A percentile compares a stretch with the other conserved stretches of the same genome.
These are phyloP conservation scores for Aureobasidium melanogenum DNA, from an alignment of 2,329 filamentous ascomycete species.

Conservation along the genomic window DNA sequence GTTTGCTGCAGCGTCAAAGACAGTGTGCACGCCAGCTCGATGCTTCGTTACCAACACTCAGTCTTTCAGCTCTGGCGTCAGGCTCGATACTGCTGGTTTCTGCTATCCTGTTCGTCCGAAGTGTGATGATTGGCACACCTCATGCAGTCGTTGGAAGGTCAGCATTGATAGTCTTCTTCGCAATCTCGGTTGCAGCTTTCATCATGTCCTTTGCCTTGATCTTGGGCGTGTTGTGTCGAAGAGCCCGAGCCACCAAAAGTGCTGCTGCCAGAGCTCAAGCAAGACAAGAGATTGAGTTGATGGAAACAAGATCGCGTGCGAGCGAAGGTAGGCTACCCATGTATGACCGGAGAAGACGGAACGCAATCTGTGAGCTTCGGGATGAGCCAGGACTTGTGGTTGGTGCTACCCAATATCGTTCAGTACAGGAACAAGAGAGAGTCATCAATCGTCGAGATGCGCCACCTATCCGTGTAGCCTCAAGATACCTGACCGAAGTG, in stretches of 20 bases:
- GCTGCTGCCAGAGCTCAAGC: neutral
- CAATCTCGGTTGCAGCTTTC: neutral
- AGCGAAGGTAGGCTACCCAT: neutral
- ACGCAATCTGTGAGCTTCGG: neutral
- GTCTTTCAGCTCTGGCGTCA: neutral
- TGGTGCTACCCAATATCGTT: neutral
- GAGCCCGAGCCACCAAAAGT: neutral
- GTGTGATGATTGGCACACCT: neutral
- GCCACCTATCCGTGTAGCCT: neutral
- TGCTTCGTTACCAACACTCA: neutral
- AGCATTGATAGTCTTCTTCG: neutral
- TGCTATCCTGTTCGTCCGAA: neutral
- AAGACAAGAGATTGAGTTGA: neutral
- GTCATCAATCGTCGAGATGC: neutral
- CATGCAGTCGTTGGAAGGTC: neutral
- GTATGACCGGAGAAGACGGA: neutral
- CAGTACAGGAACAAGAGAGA: neutral
- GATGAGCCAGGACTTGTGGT: neutral
- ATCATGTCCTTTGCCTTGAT: neutral
- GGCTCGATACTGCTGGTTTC: neutral
- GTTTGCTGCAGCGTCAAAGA: neutral
- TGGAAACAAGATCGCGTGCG: neutral
- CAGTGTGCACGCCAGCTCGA: neutral
- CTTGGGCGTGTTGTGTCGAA: conserved; percentile 1
- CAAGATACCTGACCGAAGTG: neutral